Evolutionary conservation across 106 monocot genomes (phyloP).

Genomic region (Hemerocallis citrina): DNA sequence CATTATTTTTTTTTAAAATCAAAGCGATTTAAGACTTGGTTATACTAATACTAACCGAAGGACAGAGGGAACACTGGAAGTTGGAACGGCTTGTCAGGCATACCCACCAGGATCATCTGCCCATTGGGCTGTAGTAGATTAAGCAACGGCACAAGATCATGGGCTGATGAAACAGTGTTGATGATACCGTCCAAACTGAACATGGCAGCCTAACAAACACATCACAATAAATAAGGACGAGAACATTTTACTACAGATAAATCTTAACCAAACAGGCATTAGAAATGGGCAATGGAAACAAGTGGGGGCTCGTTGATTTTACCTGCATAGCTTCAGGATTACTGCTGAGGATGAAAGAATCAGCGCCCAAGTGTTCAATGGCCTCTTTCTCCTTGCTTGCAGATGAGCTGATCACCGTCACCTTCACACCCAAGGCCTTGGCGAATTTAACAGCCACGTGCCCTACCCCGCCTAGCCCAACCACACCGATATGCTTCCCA

Average conservation of each 20-base stretch:
- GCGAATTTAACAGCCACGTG: slow-evolving; percentile 79
- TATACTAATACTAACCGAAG: no score
- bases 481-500: slow-evolving; percentile 64
- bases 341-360: background rate
- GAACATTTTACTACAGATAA: no score
- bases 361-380: slow-evolving; percentile 48
- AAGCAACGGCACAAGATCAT: background rate
- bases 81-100: no score
- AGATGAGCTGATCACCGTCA: slow-evolving; percentile 68
- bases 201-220: background rate
- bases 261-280: no score
- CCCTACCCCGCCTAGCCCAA: slow-evolving; percentile 71
- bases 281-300: no score
- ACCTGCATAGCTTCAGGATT: slow-evolving; percentile 3
- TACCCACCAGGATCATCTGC: no score
- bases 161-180: background rate
- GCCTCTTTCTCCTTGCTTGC: slow-evolving; percentile 54
- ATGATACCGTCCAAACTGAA: background rate
- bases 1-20: no score
- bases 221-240: no score
- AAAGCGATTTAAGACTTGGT: no score
- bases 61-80: no score
- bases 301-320: no score
- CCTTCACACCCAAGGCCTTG: slow-evolving; percentile 73
- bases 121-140: background rate